These are phyloP conservation scores for Akanthomyces dipterigenus DNA, from an alignment of 2,329 filamentous ascomycete species.

Conservation along the genomic window DNA sequence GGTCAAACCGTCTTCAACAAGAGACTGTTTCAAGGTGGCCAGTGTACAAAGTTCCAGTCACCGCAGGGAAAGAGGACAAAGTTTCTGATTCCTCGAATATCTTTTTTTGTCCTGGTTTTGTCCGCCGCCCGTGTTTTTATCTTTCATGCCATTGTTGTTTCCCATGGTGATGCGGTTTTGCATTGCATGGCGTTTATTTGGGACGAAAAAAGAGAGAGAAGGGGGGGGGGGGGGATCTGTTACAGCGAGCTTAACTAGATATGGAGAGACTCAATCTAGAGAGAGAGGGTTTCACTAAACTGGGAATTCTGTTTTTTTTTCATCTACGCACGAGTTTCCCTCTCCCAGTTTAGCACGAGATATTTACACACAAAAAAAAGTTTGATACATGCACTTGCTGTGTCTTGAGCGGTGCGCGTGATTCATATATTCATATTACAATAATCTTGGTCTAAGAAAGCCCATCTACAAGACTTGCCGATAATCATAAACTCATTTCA, in stretches of 20 bases:
- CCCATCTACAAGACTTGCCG: background rate
- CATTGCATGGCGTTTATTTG: constrained; percentile 20
- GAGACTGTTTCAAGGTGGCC: background rate
- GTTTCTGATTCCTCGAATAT: too few relatives aligned
- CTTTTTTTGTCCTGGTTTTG: background rate
- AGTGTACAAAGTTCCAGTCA: too few relatives aligned
- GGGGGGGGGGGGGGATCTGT: background rate
- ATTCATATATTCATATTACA: background rate
- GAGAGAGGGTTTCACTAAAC: constrained; percentile 12
- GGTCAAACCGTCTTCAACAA: background rate
- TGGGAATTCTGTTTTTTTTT: background rate
- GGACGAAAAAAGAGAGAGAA: constrained; percentile 16
- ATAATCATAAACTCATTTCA: constrained; percentile 3
- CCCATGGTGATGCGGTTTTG: constrained; percentile 15
- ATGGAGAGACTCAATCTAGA: background rate
- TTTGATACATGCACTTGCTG: background rate
- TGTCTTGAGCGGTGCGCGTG: background rate
- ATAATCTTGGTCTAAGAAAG: too few relatives aligned
- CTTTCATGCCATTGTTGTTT: background rate
- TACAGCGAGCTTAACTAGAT: background rate
- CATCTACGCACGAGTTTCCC: background rate
- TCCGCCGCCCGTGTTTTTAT: background rate
- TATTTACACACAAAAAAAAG: constrained; percentile 10
- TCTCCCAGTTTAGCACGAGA: constrained; percentile 2
- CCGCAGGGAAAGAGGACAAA: too few relatives aligned